A percentile compares a stretch with the other conserved stretches of the same genome.
Conservation (phyloP, 2,329 filamentous ascomycete genomes). For the Ophiognomonia clavigignenti-juglandacearum region DNA sequence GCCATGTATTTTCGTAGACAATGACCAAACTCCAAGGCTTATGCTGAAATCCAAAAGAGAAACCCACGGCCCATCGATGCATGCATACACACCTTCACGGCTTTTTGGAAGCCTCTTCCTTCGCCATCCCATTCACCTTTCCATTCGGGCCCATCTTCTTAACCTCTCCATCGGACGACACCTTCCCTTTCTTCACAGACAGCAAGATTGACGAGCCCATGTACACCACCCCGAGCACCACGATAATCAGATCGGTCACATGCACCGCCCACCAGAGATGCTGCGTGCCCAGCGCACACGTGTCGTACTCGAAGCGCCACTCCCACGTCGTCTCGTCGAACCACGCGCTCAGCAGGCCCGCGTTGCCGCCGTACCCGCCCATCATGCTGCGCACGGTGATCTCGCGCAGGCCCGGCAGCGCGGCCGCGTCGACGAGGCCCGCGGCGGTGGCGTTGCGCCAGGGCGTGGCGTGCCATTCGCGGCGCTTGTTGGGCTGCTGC, state of each 20-base stretch:
- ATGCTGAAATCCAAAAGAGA: too few relatives aligned
- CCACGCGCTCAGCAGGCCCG: constrained; percentile 83
- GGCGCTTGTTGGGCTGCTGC: constrained; percentile 27
- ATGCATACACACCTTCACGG: too few relatives aligned
- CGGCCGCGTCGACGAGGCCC: constrained; percentile 35
- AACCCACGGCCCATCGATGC: too few relatives aligned
- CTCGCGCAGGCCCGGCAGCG: constrained; percentile 68
- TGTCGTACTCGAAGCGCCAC: constrained; percentile 78
- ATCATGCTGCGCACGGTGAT: constrained; percentile 97
- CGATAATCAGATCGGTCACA: constrained; percentile 56
- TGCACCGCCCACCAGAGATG: constrained; percentile 94
- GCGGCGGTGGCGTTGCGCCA: constrained; percentile 41
- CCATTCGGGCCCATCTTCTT: too few relatives aligned
- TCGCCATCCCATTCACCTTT: too few relatives aligned
- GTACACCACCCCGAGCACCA: constrained; percentile 28
- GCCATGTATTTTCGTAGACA: too few relatives aligned
- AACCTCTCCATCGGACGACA: too few relatives aligned
- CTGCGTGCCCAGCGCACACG: constrained; percentile 77
- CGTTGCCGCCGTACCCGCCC: constrained; percentile 92
- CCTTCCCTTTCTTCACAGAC: too few relatives aligned
- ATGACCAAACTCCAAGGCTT: too few relatives aligned
- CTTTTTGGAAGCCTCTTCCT: too few relatives aligned
- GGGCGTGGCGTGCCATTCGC: constrained; percentile 44
- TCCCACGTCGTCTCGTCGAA: constrained; percentile 68
- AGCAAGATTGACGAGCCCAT: constrained; percentile 16